Evolutionary conservation across 495 filamentous ascomycete genomes (phyloP).

Genomic region (Penicillium daleae): DNA sequence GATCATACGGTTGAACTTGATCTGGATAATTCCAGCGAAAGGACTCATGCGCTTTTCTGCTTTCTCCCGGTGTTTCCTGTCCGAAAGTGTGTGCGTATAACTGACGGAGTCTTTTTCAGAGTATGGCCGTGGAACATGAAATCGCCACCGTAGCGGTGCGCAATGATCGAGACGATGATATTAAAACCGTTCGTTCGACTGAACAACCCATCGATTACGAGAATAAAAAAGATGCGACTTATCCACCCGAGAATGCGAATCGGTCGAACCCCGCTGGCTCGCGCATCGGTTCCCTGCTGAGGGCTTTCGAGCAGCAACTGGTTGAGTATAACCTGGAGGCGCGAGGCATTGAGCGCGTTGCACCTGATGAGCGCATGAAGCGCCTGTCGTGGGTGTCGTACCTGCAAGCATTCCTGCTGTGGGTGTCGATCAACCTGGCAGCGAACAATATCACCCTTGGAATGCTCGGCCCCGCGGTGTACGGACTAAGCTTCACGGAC

Average conservation of each 20-base stretch:
- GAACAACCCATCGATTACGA: conserved; percentile 13
- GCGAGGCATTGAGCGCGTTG: conserved; percentile 74
- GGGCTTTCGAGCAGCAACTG: conserved; percentile 46
- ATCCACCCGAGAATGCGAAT: conserved; percentile 15
- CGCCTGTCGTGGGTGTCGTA: conserved; percentile 59
- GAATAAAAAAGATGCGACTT: conserved; percentile 28
- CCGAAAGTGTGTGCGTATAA: conserved; percentile 7
- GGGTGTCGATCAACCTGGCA: conserved; percentile 77
- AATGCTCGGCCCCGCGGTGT: conserved; percentile 73
- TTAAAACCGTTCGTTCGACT: conserved; percentile 12
- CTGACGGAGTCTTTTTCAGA: conserved; percentile 32
- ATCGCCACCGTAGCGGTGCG: conserved; percentile 36
- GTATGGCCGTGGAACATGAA: conserved; percentile 42
- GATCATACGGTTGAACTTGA: conserved; percentile 66
- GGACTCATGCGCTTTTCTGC: conserved; percentile 55
- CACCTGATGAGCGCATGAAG: conserved; percentile 60
- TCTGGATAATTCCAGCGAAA: conserved; percentile 67
- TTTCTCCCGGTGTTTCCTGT: conserved; percentile 6
- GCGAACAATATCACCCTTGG: conserved; percentile 78
- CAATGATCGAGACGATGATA: conserved; percentile 27
- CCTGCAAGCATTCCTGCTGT: conserved; percentile 67
- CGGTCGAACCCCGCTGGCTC: conserved; percentile 28
- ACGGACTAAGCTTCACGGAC: conserved; percentile 68
- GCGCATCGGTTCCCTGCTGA: conserved; percentile 39
- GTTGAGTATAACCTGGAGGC: conserved; percentile 65